Conservation (phyloP, 2,329 filamentous ascomycete genomes). For the Colletotrichum coccodes region DNA sequence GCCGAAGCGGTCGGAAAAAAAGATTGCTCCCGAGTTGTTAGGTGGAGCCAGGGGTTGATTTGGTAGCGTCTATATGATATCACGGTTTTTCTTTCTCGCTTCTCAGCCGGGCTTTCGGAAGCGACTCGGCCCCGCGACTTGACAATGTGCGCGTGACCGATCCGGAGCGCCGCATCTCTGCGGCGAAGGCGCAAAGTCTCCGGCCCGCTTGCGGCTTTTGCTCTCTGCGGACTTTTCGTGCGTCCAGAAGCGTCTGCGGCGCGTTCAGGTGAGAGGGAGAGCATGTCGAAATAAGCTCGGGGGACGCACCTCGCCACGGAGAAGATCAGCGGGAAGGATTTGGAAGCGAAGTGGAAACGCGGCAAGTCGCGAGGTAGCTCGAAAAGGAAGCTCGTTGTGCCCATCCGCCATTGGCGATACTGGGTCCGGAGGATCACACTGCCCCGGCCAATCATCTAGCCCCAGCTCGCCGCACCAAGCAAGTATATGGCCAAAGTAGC, state of each 20-base stretch:
- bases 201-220: no score
- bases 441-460: not conserved
- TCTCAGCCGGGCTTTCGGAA: not conserved
- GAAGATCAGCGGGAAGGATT: not conserved
- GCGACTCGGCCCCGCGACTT: no score
- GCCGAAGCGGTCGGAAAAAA: not conserved
- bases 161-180: not conserved
- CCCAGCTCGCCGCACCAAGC: not conserved
- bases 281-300: not conserved
- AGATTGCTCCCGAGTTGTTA: not conserved
- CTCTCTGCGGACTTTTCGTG: no score
- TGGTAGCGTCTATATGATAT: constrained; percentile 25
- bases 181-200: no score
- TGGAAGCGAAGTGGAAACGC: not conserved
- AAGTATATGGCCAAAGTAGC: not conserved
- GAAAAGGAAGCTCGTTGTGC: not conserved
- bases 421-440: not conserved
- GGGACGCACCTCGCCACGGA: not conserved
- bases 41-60: not conserved
- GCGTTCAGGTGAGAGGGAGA: no score
- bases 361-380: not conserved
- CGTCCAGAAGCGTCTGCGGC: no score
- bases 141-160: not conserved
- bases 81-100: not conserved
- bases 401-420: not conserved